Percentiles rank a stretch among this genome's conserved stretches.
Conservation (phyloP, 768 basidiomycete genomes). For the Daedaleopsis nitida region DNA sequence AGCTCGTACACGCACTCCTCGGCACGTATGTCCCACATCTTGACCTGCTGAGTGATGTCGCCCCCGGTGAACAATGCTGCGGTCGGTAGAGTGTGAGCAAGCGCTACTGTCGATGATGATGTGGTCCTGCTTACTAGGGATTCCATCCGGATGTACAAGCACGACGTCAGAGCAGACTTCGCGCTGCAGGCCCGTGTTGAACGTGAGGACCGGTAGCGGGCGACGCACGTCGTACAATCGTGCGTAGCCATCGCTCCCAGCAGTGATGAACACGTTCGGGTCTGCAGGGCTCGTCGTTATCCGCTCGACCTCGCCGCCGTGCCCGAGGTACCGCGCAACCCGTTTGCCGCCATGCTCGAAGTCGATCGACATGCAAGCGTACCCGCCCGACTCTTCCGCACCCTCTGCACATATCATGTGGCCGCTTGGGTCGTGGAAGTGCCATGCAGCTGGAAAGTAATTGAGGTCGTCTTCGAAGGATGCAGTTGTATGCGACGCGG, state of each 20-base stretch:
- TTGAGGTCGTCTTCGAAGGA: conserved; percentile 13
- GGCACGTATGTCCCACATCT: conserved; percentile 45
- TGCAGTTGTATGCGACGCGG: conserved; percentile 31
- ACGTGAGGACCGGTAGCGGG: conserved; percentile 38
- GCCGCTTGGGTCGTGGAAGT: too few species aligned
- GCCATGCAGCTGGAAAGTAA: conserved; percentile 24
- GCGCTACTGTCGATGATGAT: not conserved
- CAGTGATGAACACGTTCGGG: conserved; percentile 39
- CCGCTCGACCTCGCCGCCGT: conserved; percentile 34
- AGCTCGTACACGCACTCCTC: conserved; percentile 41
- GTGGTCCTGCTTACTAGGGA: conserved; percentile 32
- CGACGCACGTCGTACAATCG: conserved; percentile 42
- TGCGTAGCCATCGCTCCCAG: conserved; percentile 39
- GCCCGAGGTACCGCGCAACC: conserved; percentile 38
- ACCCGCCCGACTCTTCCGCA: conserved; percentile 5
- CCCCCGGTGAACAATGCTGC: conserved; percentile 34
- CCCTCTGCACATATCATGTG: too few species aligned
- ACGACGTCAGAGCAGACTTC: conserved; percentile 29
- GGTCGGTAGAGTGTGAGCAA: too few species aligned
- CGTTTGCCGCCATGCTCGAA: conserved; percentile 37
- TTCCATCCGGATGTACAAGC: conserved; percentile 38
- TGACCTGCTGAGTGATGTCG: conserved; percentile 34
- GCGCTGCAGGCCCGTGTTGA: conserved; percentile 27
- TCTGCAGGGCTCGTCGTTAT: conserved; percentile 40
- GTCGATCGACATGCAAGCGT: conserved; percentile 30